Evolutionary conservation across 2,329 filamentous ascomycete genomes (phyloP), one percentile per base, ranked within the genome.

Genomic region (Immersiporthe knoxdaviesiana): DNA sequence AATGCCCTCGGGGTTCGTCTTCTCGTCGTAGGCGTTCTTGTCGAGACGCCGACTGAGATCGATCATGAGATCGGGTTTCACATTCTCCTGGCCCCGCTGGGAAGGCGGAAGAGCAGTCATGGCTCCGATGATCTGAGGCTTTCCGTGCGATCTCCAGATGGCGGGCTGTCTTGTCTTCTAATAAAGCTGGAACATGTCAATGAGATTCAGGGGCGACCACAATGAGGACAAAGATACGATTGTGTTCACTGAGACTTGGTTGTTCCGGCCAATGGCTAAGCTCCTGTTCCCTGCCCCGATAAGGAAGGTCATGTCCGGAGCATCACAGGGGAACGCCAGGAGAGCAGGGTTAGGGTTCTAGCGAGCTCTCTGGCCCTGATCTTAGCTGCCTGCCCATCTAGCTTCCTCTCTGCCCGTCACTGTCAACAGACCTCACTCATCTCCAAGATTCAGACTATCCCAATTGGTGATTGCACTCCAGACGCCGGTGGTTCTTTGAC

Each of bases 141-240:
- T n/a, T n/a, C n/a, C n/a, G n/a, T 52, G 24, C 5, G 27, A 30
- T 30, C 3, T 6, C 27, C 18, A 18, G 7, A n/a, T 47, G 21
- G 44, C 18, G 18, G 44, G 44, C 2, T 47, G 44, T 47, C 6
- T 16, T 30, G 52, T 56, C 24, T 14, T 30, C 12, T 14, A 27
- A 7, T 1, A 16, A 87, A 1, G 83, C 84, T 75, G 30, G 11
- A 14, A 30, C 5, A 84, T 85, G 68, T 84, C 79, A 35, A 35
- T 89, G 82, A 73, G 89, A 87, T 6, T 1, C 0, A 86, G 86
- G 1, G 86, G 82, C 1, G 87, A 87, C 35, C 81, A 81, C 74
- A 89, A 86, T 2, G 89, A 84, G 27, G 52, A 32, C 14, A 32
- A 12, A n/a, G 41, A 44, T 12, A n/a, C n/a, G n/a, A n/a, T n/a